phyloP scores from a whole-genome alignment of 2,329 filamentous ascomycete genomes.

The Juglanconis sp. region DNA sequence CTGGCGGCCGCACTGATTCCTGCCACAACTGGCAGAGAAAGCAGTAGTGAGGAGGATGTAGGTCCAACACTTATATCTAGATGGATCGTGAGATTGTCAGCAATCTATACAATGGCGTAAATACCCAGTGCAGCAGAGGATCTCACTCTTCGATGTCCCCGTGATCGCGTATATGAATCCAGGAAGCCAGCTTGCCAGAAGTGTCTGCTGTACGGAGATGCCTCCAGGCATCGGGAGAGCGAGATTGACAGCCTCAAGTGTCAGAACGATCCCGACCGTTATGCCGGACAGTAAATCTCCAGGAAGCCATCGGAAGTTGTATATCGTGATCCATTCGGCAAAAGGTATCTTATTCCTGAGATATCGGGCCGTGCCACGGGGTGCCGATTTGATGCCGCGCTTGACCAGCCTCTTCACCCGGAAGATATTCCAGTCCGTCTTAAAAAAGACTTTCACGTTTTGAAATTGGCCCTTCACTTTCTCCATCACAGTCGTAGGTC shows the following conservation, averaged over 20 bases:
- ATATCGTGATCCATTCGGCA: slow-evolving; percentile 4
- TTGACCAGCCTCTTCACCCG: background rate
- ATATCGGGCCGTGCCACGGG: slow-evolving; percentile 5
- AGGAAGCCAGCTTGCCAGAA: slow-evolving; percentile 11
- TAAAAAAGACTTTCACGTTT: slow-evolving; percentile 7
- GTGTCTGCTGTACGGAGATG: slow-evolving; percentile 3
- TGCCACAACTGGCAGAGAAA: slow-evolving; percentile 5
- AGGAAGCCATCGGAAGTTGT: slow-evolving; percentile 6
- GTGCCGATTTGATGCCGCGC: background rate
- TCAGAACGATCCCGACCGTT: slow-evolving; percentile 9
- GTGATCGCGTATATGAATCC: slow-evolving; percentile 9
- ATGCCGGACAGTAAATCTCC: slow-evolving; percentile 3
- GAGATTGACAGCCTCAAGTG: slow-evolving; percentile 8
- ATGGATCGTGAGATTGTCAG: background rate
- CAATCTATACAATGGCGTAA: background rate
- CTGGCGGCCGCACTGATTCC: background rate
- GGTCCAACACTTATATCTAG: slow-evolving; percentile 11
- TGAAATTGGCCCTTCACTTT: background rate
- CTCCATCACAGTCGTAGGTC: slow-evolving; percentile 1
- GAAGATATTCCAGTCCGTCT: slow-evolving; percentile 10
- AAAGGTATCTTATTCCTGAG: slow-evolving; percentile 4
- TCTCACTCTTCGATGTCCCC: slow-evolving; percentile 8
- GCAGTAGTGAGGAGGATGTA: background rate
- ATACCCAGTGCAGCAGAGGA: background rate
- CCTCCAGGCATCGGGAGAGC: background rate